A percentile compares a stretch with the other conserved stretches of the same genome.
Conservation (phyloP, 352 stramenopile genomes). For the Globisporangium heterothallicum region DNA sequence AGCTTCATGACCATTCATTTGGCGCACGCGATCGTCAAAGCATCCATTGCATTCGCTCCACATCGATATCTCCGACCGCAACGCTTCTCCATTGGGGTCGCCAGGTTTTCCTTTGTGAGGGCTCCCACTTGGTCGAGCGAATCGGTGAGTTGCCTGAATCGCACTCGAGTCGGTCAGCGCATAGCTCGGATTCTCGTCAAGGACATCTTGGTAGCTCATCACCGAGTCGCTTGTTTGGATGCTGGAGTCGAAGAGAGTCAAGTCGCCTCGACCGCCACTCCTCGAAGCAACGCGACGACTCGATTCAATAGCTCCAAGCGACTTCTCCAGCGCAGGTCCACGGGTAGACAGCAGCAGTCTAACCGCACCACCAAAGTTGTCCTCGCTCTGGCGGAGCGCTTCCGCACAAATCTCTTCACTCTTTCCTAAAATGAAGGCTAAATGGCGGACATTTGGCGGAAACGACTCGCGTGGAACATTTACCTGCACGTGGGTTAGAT, state of each 20-base stretch:
- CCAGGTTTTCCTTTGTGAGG: constrained; percentile 35
- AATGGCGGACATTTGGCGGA: constrained; percentile 33
- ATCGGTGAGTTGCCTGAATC: constrained; percentile 15
- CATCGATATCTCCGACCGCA: constrained; percentile 35
- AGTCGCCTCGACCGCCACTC: neutral
- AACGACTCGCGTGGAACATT: constrained; percentile 20
- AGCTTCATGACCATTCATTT: constrained; percentile 57
- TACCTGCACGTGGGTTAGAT: neutral
- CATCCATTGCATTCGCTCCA: constrained; percentile 68
- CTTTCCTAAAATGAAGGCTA: constrained; percentile 45
- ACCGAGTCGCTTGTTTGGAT: constrained; percentile 7
- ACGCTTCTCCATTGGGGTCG: constrained; percentile 17
- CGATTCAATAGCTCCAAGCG: neutral
- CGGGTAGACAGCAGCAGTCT: constrained; percentile 46
- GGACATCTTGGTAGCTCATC: constrained; percentile 60
- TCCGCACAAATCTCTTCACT: constrained; percentile 49
- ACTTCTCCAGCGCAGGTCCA: constrained; percentile 27
- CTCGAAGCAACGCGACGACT: neutral
- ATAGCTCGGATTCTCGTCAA: constrained; percentile 81
- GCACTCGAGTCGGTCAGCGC: constrained; percentile 56
- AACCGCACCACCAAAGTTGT: constrained; percentile 47
- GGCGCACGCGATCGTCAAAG: constrained; percentile 53
- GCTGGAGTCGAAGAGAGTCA: neutral
- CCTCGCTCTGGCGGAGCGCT: constrained; percentile 42
- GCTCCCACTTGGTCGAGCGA: constrained; percentile 25